Base-by-base conservation (phyloP, 352 stramenopile species). In the Globisporangium recalcitrans region DNA sequence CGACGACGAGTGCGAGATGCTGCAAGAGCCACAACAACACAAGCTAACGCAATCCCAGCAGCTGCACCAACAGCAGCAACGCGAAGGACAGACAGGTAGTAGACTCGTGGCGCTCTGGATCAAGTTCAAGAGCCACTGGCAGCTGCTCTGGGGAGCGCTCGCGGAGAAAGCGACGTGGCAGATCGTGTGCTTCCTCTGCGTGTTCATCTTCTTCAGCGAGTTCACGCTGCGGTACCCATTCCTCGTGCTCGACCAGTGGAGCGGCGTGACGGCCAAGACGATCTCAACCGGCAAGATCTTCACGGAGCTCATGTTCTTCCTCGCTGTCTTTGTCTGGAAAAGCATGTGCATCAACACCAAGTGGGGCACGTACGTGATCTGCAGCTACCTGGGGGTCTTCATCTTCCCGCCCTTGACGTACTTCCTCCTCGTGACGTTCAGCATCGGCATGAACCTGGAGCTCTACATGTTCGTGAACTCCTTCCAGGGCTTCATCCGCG, bases 181-280 rank as follows among this genome's bases (percentile, higher is more conserved):
- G 8, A 63, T 83, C 22, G 66, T 72, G 16, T 60, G 64, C 7
- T 83, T 79, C 56, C 64, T 81, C 16, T 70, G 77, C 34, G 63
- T 74, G 14, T 81, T 78, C 54, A 68, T 83, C 44, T 74, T 83
- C 58, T 75, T 83, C 49, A 73, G 63, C 24, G 75, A 83, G 51
- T 83, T 83, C 51, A 77, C 75, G 7, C 52, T 83, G 8, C 72
- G 64, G 34, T 83, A 83, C 47, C 68, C 75, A 31, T 73, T 69
- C 9, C 65, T 63, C 5, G 58, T 74, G 31, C 63, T 83, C 19
- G 68, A 78, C 27, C 55, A 75, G 49, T 83, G 75, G 75, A 72
- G 61, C 55, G 68, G 69, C n/a, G 75, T 80, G 59, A 77, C 69
- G 14, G 36, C 60, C 29, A 72, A 72, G 51, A 67, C 67, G 22